Conservation (phyloP, 169 alveolate species). For the Cryptosporidium viatorum region DNA sequence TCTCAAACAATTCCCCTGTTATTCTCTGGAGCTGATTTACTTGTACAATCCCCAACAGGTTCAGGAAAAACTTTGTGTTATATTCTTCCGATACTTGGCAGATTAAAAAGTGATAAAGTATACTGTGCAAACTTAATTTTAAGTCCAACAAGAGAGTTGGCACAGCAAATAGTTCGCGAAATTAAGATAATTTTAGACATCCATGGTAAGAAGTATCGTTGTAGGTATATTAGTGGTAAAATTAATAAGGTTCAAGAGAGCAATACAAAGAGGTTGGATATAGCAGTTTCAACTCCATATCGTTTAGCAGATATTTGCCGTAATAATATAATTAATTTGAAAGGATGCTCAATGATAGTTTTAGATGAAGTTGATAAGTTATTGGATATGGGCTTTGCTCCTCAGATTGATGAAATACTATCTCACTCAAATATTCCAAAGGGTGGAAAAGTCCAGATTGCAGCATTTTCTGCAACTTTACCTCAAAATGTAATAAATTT, state of each 20-base stretch:
- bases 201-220: constrained; percentile 62
- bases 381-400: constrained; percentile 83
- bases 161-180: constrained; percentile 82
- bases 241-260: constrained; percentile 46
- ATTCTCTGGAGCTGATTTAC: constrained; percentile 81
- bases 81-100: constrained; percentile 87
- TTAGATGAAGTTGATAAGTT: constrained; percentile 88
- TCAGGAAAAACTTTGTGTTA: constrained; percentile 92
- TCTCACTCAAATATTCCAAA: constrained; percentile 67
- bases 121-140: constrained; percentile 79
- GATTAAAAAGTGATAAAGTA: constrained; percentile 29
- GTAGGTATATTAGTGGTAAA: constrained; percentile 57
- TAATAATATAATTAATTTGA: constrained; percentile 76
- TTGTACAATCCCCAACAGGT: constrained; percentile 91
- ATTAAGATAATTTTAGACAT: constrained; percentile 78
- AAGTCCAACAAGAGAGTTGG: constrained; percentile 92
- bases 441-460: constrained; percentile 67
- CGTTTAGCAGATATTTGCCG: constrained; percentile 81
- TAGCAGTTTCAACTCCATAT: constrained; percentile 80
- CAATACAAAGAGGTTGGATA: constrained; percentile 47
- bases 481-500: constrained; percentile 81
- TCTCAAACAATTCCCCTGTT: constrained; percentile 85
- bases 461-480: constrained; percentile 89
- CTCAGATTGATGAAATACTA: constrained; percentile 79
- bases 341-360: constrained; percentile 80